Conservation (phyloP, 2,329 filamentous ascomycete genomes). For the Triangularia verruculosa region DNA sequence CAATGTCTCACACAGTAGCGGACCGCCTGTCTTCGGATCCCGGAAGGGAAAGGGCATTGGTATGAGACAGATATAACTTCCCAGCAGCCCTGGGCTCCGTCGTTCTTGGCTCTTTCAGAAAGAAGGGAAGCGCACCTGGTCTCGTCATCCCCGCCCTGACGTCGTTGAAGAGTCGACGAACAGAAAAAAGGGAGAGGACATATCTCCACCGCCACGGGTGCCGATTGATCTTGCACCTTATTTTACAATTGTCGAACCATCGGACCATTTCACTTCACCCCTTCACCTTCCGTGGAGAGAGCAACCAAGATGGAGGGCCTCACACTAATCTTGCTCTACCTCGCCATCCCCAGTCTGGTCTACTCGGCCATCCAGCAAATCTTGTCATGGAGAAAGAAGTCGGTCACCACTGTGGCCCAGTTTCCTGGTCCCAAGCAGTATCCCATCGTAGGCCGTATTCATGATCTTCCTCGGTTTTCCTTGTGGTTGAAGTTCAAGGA, state of each 20-base stretch:
- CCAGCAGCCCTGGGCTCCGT: constrained; percentile 14
- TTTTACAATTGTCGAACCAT: background rate
- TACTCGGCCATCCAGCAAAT: constrained; percentile 41
- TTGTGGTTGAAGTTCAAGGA: constrained; percentile 52
- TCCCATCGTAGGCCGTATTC: constrained; percentile 47
- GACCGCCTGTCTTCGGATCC: constrained; percentile 17
- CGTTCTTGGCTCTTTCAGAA: constrained; percentile 14
- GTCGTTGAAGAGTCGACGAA: background rate
- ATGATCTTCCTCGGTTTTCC: constrained; percentile 45
- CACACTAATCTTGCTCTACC: constrained; percentile 41
- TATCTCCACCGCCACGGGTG: background rate
- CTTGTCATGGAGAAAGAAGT: constrained; percentile 35
- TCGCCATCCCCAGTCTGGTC: constrained; percentile 45
- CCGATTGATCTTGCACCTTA: background rate
- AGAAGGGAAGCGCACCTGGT: background rate
- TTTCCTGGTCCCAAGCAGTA: constrained; percentile 48
- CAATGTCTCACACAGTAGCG: constrained; percentile 13
- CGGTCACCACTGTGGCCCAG: constrained; percentile 27
- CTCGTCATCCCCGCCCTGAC: constrained; percentile 11
- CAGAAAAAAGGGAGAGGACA: background rate
- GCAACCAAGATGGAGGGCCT: constrained; percentile 38
- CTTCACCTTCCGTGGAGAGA: background rate
- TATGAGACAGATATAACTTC: constrained; percentile 17
- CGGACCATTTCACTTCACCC: background rate
- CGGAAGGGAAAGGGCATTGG: constrained; percentile 18